Percentiles rank a stretch among this genome's conserved stretches.
Evolutionary conservation across 2,329 filamentous ascomycete genomes (phyloP).

Genomic region (Arthrinium puccinioides): DNA sequence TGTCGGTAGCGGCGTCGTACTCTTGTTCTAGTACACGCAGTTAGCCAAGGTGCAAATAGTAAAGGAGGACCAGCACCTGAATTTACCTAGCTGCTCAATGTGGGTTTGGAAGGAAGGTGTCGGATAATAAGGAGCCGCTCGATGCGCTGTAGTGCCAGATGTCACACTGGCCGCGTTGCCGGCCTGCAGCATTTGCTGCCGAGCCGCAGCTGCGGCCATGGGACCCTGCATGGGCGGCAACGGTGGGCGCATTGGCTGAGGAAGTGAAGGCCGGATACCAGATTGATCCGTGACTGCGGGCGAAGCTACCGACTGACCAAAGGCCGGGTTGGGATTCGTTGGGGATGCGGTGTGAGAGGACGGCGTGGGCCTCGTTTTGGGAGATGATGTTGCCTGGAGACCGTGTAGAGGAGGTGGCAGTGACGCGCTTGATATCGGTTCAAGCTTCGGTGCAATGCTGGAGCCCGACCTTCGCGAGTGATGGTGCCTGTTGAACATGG

Average conservation of each 20-base stretch:
- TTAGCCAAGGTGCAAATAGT: slow-evolving; percentile 46
- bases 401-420: slow-evolving; percentile 38
- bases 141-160: slow-evolving; percentile 17
- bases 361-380: slow-evolving; percentile 69
- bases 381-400: slow-evolving; percentile 48
- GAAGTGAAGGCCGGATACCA: slow-evolving; percentile 32
- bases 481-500: slow-evolving; percentile 70
- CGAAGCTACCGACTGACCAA: slow-evolving; percentile 33
- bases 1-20: slow-evolving; percentile 84
- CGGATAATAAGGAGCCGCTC: slow-evolving; percentile 55
- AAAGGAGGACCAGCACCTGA: slow-evolving; percentile 31
- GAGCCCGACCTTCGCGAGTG: slow-evolving; percentile 64
- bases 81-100: slow-evolving; percentile 90
- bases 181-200: slow-evolving; percentile 26
- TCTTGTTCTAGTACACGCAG: slow-evolving; percentile 78
- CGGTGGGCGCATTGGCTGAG: slow-evolving; percentile 23
- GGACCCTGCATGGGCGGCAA: slow-evolving; percentile 25
- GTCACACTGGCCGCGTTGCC: slow-evolving; percentile 11
- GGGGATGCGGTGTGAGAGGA: slow-evolving; percentile 65
- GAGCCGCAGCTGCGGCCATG: slow-evolving; percentile 24
- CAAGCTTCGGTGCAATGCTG: slow-evolving; percentile 68
- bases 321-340: slow-evolving; percentile 36
- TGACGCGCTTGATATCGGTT: slow-evolving; percentile 42
- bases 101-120: slow-evolving; percentile 83
- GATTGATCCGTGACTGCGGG: slow-evolving; percentile 40